Evolutionary conservation across 2,329 filamentous ascomycete species (phyloP).

Genomic region (Hypocreales sp.): DNA sequence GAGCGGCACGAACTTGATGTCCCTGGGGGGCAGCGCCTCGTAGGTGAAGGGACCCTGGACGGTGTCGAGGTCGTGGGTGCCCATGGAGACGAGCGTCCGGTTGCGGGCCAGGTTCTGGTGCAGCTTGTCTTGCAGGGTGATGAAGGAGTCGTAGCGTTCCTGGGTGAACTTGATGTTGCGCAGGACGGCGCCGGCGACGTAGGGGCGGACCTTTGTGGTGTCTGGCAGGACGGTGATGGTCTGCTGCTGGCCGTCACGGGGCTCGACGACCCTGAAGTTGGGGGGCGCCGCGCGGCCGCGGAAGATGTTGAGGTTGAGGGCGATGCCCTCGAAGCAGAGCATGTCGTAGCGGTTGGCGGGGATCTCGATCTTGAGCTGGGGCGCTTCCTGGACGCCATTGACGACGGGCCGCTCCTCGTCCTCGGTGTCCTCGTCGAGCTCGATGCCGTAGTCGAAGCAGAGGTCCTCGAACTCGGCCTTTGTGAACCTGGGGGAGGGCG

Average conservation of each 20-base stretch:
- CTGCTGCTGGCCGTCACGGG: conserved; percentile 58
- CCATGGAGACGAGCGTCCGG: conserved; percentile 87
- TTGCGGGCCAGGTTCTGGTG: conserved; percentile 92
- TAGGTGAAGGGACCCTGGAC: conserved; percentile 93
- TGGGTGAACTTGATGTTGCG: conserved; percentile 85
- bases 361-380: conserved; percentile 96
- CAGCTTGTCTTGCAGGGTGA: conserved; percentile 91
- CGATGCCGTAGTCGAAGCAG: conserved; percentile 97
- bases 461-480: conserved; percentile 92
- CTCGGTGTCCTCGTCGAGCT: conserved; percentile 91
- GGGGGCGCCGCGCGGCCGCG: conserved; percentile 59
- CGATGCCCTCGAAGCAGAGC: conserved; percentile 94
- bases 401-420: conserved; percentile 57
- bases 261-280: conserved; percentile 61
- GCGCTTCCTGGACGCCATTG: conserved; percentile 68
- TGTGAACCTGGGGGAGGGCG: conserved; percentile 46
- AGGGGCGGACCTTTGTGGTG: conserved; percentile 67
- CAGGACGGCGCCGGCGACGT: conserved; percentile 78
- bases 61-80: conserved; percentile 91
- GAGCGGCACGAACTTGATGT: conserved; percentile 80
- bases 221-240: conserved; percentile 65
- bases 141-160: conserved; percentile 92
- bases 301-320: conserved; percentile 93
- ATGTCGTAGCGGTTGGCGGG: conserved; percentile 90
- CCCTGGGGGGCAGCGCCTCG: conserved; percentile 77